phyloP scores from a whole-genome alignment of 306 rosid genomes.

The Chamaecrista fasciculata region DNA sequence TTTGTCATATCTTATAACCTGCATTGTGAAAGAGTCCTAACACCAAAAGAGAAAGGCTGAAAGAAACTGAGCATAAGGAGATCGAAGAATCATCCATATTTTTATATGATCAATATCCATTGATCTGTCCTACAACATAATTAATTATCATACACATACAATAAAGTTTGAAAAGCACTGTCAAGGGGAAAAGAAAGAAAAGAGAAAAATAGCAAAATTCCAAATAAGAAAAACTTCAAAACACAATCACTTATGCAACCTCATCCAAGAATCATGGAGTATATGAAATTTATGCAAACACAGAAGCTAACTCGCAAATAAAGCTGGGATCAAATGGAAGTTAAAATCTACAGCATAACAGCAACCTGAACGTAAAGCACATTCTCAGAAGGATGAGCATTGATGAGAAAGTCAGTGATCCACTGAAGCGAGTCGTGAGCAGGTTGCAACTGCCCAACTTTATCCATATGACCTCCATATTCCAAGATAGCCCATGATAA shows the following conservation, averaged over 20 bases:
- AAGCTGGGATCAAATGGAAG: not conserved
- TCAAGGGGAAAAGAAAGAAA: not conserved
- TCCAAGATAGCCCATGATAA: slow-evolving; percentile 93
- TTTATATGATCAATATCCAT: slow-evolving; percentile 2
- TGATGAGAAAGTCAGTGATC: slow-evolving; percentile 92
- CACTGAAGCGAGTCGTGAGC: slow-evolving; percentile 77
- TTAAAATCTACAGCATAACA: slow-evolving; percentile 3
- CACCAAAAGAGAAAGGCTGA: not conserved
- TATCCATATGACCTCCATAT: slow-evolving; percentile 89
- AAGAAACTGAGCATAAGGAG: not conserved
- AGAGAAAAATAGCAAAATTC: not conserved
- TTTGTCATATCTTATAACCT: not conserved
- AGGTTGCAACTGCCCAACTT: slow-evolving; percentile 63
- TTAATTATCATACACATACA: slow-evolving; percentile 11
- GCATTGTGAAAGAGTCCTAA: not conserved
- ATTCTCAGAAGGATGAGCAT: slow-evolving; percentile 72
- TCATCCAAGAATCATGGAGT: slow-evolving; percentile 18
- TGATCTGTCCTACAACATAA: not conserved
- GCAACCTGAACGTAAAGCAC: slow-evolving; percentile 90
- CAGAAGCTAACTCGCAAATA: slow-evolving; percentile 9
- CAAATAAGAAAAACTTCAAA: not conserved
- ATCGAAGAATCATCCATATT: not conserved
- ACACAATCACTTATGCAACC: slow-evolving; percentile 23
- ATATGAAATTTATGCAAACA: slow-evolving; percentile 18
- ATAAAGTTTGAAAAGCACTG: slow-evolving; percentile 4